Conservation (phyloP, 257 asterid genomes). For the Scutellaria galericulata region DNA sequence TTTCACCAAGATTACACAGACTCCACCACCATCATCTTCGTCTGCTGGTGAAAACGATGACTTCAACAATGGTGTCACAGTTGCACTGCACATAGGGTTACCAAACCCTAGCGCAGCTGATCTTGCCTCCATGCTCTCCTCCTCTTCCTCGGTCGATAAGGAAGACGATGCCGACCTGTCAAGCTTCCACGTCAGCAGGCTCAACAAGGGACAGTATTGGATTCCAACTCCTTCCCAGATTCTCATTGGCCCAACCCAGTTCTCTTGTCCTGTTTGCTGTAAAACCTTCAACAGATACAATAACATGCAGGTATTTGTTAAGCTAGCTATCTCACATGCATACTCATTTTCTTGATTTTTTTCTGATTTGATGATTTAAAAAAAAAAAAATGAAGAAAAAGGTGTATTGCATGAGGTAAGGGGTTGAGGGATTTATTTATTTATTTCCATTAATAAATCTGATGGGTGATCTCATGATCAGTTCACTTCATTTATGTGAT, state of each 20-base stretch:
- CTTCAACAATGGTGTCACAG: constrained; percentile 53
- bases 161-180: constrained; percentile 42
- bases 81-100: constrained; percentile 82
- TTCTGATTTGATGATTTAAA: not conserved
- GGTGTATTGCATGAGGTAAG: constrained; percentile 35
- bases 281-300: constrained; percentile 93
- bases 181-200: constrained; percentile 49
- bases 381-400: not conserved
- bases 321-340: not conserved
- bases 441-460: constrained; percentile 33
- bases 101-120: constrained; percentile 96
- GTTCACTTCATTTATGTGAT: constrained; percentile 62
- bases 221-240: constrained; percentile 95
- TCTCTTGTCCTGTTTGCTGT: constrained; percentile 87
- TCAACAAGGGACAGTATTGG: constrained; percentile 91
- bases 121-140: constrained; percentile 52
- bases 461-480: constrained; percentile 43
- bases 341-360: not conserved
- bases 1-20: constrained; percentile 21
- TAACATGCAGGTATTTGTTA: constrained; percentile 78
- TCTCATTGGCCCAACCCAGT: constrained; percentile 93
- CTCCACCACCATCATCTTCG: not conserved
- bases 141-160: constrained; percentile 31
- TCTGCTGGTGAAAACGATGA: constrained; percentile 30
- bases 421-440: not conserved